A percentile compares a stretch with the other conserved stretches of the same genome.
Evolutionary conservation across 2,329 filamentous ascomycete genomes (phyloP).

Genomic region (Sporothrix mexicana): DNA sequence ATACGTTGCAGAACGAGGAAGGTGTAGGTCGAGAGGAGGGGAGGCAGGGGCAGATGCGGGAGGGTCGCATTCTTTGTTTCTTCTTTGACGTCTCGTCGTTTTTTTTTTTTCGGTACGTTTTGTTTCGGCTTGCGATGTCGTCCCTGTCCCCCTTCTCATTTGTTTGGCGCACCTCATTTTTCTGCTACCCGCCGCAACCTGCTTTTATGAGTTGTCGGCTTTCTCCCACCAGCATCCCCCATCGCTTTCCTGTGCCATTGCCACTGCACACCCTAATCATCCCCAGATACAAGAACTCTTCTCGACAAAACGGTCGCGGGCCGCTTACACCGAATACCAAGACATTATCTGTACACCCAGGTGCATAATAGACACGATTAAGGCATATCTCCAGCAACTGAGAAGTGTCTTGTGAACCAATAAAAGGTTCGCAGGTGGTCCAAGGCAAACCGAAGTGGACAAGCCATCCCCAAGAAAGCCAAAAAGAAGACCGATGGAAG

Average conservation of each 20-base stretch:
- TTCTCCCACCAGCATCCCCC: background rate
- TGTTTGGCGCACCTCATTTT: background rate
- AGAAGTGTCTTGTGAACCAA: slow-evolving; percentile 3
- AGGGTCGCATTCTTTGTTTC: slow-evolving; percentile 18
- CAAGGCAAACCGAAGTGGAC: background rate
- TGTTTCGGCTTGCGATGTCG: background rate
- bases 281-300: background rate
- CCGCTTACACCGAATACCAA: slow-evolving; percentile 1
- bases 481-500: background rate
- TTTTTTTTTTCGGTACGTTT: background rate
- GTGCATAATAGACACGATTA: background rate
- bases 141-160: background rate
- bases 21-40: background rate
- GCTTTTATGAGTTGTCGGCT: slow-evolving; percentile 20
- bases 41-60: background rate
- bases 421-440: background rate
- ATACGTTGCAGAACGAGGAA: background rate
- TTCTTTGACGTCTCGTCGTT: background rate
- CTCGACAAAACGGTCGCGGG: background rate
- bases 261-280: background rate
- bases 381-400: background rate
- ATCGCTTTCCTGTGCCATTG: background rate
- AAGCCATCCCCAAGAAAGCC: background rate
- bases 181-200: background rate
- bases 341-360: background rate